Evolutionary conservation across 2,329 filamentous ascomycete species (phyloP).

Genomic region (Mycosphaerella sp.): DNA sequence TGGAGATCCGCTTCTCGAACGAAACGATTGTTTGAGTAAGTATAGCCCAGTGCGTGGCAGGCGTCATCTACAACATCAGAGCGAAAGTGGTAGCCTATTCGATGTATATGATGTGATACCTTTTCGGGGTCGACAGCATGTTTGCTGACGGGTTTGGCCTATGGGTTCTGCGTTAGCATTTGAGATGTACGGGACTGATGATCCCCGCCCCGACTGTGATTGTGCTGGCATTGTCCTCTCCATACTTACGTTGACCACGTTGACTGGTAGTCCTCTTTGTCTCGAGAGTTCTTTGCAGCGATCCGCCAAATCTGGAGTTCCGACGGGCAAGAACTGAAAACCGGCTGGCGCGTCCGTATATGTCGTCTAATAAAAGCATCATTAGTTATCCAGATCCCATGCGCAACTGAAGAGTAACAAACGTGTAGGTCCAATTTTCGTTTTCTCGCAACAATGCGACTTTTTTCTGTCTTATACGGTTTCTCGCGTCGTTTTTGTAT

Average conservation of each 20-base stretch:
- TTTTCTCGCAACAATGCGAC: constrained; percentile 54
- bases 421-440: constrained; percentile 51
- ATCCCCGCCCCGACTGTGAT: neutral
- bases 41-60: constrained; percentile 48
- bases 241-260: constrained; percentile 54
- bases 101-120: constrained; percentile 55
- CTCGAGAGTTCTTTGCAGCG: constrained; percentile 56
- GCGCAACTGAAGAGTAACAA: constrained; percentile 26
- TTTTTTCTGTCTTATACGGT: constrained; percentile 54
- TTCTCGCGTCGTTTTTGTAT: constrained; percentile 37
- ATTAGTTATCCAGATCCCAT: constrained; percentile 25
- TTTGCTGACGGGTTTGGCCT: constrained; percentile 24
- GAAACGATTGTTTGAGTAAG: constrained; percentile 31
- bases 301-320: constrained; percentile 54
- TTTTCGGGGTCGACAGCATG: constrained; percentile 21
- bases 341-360: constrained; percentile 51
- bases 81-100: constrained; percentile 59
- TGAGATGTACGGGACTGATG: neutral
- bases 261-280: constrained; percentile 48
- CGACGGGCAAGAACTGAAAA: constrained; percentile 57
- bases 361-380: constrained; percentile 42
- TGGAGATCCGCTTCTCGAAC: constrained; percentile 27
- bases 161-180: constrained; percentile 10
- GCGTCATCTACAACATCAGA: constrained; percentile 53
- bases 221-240: neutral